Base-by-base conservation (phyloP, 2,329 filamentous ascomycete genomes). In the Fusarium drepaniforme region DNA sequence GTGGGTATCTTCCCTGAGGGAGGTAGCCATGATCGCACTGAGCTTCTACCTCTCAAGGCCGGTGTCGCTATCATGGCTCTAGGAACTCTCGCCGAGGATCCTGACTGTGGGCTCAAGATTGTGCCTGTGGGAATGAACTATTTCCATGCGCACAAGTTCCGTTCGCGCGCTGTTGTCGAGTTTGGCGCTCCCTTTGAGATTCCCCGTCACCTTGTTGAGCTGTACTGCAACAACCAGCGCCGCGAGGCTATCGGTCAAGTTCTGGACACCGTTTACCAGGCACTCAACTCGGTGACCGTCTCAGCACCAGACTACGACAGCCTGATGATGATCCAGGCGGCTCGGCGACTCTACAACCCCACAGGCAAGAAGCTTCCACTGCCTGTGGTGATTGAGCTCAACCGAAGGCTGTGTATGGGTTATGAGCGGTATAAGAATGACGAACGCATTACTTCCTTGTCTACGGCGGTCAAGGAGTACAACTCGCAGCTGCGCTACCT, bases 81-180 rank as follows among this genome's bases (percentile, higher is more conserved):
- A 40, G 96, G 96, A 44, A 93, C 97, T 1, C 87, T 98, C 62
- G 95, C 94, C 7, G 92, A 95, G 67, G 91, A 96, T 72, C 96
- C 96, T 4, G 89, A 96, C 74, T 98, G 94, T 80, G 95, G 94
- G 35, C 87, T 99, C 72, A 97, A 96, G 84, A 98, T 99, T 78
- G 94, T 99, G 28, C 97, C 97, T 5, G 96, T 97, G 62, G 96
- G 96, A 78, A 98, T 99, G 96, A 99, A 99, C 84, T 99, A 99
- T 84, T 99, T 99, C 85, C 96, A 98, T 84, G 94, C 96, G 0
- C 96, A 99, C 88, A 99, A 98, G 83, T 99, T 99, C 84, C 93
- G 96, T 56, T 98, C 96, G 74, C 91, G 97, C 81, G 97, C 96
- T 40, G 96, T 99, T 6, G 92, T 98, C 70, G 97, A 99, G 81